These are phyloP conservation scores for Boletales sp. DNA, from an alignment of 768 basidiomycete species.

Conservation along the genomic window DNA sequence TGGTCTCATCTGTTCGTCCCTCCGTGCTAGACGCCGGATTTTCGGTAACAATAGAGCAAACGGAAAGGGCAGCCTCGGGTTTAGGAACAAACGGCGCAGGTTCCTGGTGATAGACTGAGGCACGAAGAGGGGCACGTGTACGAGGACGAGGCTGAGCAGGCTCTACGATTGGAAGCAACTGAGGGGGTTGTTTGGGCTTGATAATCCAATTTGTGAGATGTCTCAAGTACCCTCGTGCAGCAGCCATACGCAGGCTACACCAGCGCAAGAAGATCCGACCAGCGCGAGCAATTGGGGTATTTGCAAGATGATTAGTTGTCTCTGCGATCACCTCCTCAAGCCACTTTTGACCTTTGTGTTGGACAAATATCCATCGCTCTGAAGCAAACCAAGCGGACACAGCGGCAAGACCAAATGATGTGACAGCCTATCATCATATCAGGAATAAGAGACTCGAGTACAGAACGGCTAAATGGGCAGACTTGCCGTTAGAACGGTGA, in stretches of 20 bases:
- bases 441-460: slow-evolving; percentile 5
- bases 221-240: slow-evolving; percentile 19
- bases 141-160: slow-evolving; percentile 15
- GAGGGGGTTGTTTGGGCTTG: slow-evolving; percentile 20
- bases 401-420: slow-evolving; percentile 43
- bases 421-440: slow-evolving; percentile 27
- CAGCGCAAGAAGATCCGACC: slow-evolving; percentile 24
- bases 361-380: slow-evolving; percentile 46
- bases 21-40: slow-evolving; percentile 26
- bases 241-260: slow-evolving; percentile 20
- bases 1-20: slow-evolving; percentile 26
- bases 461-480: not conserved
- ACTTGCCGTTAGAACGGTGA: slow-evolving; percentile 64
- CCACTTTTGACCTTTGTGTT: slow-evolving; percentile 50
- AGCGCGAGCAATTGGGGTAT: slow-evolving; percentile 23
- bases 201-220: slow-evolving; percentile 22
- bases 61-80: slow-evolving; percentile 23
- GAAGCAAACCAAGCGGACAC: slow-evolving; percentile 54
- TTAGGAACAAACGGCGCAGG: slow-evolving; percentile 13
- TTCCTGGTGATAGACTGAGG: slow-evolving; percentile 18
- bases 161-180: slow-evolving; percentile 23
- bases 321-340: slow-evolving; percentile 42
- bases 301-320: slow-evolving; percentile 22
- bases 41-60: slow-evolving; percentile 24
- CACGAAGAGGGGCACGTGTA: slow-evolving; percentile 8